These are phyloP conservation scores for Apiotrichum mycotoxinovorans DNA, from an alignment of 1,284 basidiomycete species.

Conservation along the genomic window DNA sequence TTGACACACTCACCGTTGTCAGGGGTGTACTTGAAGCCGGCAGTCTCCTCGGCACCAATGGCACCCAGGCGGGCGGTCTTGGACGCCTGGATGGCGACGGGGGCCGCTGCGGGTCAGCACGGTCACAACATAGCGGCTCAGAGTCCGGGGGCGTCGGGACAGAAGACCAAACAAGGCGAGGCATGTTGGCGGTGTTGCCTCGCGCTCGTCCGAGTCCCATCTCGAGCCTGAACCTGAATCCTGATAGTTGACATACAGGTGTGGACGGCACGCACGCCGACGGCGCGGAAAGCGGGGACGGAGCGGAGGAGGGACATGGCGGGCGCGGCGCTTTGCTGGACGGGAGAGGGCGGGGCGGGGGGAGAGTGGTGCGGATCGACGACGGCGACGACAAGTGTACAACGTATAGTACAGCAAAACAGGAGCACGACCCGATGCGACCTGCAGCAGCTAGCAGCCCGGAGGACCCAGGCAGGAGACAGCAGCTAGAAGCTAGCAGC, in stretches of 20 bases:
- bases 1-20: constrained; percentile 21
- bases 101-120: neutral
- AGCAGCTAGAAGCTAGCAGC: too few relatives aligned
- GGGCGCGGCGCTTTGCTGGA: neutral
- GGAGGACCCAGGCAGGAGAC: too few relatives aligned
- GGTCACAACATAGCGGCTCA: too few relatives aligned
- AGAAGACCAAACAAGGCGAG: neutral
- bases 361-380: constrained; percentile 6
- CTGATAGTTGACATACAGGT: constrained; percentile 30
- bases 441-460: too few relatives aligned
- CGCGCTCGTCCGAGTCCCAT: too few relatives aligned
- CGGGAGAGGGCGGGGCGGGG: constrained; percentile 11
- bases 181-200: neutral
- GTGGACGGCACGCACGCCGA: constrained; percentile 38
- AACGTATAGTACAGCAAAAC: too few relatives aligned
- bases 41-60: constrained; percentile 45
- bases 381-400: neutral
- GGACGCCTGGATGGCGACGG: constrained; percentile 32
- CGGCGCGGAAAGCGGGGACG: constrained; percentile 27
- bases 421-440: too few relatives aligned
- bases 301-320: constrained; percentile 44
- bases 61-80: constrained; percentile 20
- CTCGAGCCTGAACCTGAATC: neutral
- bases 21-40: constrained; percentile 49
- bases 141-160: neutral